A percentile compares a stretch with the other conserved stretches of the same genome.
These are phyloP conservation scores for Paramecium primaurelia DNA, from an alignment of 73 alveolate species.

Conservation along the genomic window DNA sequence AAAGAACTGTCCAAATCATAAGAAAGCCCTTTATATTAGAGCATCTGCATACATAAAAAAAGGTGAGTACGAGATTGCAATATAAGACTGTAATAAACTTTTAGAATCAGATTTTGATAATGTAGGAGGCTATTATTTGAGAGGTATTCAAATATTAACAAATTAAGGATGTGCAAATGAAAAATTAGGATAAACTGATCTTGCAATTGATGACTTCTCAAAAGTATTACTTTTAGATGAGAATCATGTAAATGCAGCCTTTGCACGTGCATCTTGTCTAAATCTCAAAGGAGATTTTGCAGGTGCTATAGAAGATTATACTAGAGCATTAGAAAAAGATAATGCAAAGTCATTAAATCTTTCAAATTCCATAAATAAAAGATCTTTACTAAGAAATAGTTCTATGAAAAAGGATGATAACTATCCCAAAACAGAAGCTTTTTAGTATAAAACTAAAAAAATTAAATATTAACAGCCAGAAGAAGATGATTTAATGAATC, in stretches of 20 bases:
- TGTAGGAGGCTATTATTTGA: constrained; percentile 83
- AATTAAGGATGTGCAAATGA: constrained; percentile 79
- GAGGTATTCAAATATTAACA: constrained; percentile 55
- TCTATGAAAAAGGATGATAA: not conserved
- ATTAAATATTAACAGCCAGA: not conserved
- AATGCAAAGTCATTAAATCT: constrained; percentile 43
- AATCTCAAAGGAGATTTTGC: constrained; percentile 91
- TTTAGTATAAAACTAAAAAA: not conserved
- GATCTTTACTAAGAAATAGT: not conserved
- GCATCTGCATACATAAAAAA: constrained; percentile 78
- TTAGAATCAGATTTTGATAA: constrained; percentile 69
- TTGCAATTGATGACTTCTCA: constrained; percentile 87
- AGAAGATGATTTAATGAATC: constrained; percentile 20
- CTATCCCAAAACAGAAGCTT: not conserved
- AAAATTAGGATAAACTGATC: constrained; percentile 78
- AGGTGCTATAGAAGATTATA: constrained; percentile 95
- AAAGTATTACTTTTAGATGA: constrained; percentile 89
- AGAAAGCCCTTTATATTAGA: constrained; percentile 81
- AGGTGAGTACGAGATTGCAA: constrained; percentile 69
- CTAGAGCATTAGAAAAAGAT: constrained; percentile 95
- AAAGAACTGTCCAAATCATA: constrained; percentile 71
- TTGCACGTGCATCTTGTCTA: constrained; percentile 92
- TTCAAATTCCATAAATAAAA: not conserved
- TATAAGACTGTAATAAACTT: constrained; percentile 73
- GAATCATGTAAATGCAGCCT: constrained; percentile 92